Conservation (phyloP, 1,139 yeast species). For the Yamadazyma epiphylla region DNA sequence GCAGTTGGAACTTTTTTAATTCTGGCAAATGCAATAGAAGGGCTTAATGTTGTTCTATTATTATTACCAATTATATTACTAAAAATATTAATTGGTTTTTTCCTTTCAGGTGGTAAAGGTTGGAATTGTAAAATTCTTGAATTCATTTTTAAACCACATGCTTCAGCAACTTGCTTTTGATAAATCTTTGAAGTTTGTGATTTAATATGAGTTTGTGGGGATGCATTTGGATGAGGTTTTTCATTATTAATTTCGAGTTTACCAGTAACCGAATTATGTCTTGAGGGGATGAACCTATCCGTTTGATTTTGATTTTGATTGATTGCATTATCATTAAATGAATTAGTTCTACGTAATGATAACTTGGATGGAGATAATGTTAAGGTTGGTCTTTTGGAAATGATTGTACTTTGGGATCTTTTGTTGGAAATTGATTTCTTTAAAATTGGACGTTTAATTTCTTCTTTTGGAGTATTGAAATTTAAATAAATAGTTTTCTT, state of each 20-base stretch:
- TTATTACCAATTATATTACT: slow-evolving; percentile 14
- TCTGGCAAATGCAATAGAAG: slow-evolving; percentile 50
- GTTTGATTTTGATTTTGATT: slow-evolving; percentile 14
- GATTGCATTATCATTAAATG: slow-evolving; percentile 18
- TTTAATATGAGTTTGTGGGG: slow-evolving; percentile 54
- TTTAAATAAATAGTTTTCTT: slow-evolving; percentile 25
- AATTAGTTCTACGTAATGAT: slow-evolving; percentile 32
- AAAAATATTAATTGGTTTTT: slow-evolving; percentile 51
- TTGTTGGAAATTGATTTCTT: slow-evolving; percentile 14
- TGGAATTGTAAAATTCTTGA: slow-evolving; percentile 84
- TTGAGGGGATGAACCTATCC: slow-evolving; percentile 44
- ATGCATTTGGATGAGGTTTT: slow-evolving; percentile 43
- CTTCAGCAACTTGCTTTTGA: slow-evolving; percentile 86
- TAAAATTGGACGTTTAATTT: slow-evolving; percentile 13
- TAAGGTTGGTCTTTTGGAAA: slow-evolving; percentile 7
- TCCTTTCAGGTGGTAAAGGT: slow-evolving; percentile 79
- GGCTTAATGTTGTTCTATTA: slow-evolving; percentile 24
- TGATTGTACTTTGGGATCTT: slow-evolving; percentile 12
- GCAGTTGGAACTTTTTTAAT: slow-evolving; percentile 77
- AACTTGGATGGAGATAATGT: slow-evolving; percentile 14
- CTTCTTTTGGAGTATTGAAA: slow-evolving; percentile 4
- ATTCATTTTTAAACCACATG: slow-evolving; percentile 85
- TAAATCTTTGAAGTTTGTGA: slow-evolving; percentile 71
- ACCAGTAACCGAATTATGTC: slow-evolving; percentile 40
- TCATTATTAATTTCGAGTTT: slow-evolving; percentile 27